Base-by-base conservation (phyloP, 352 stramenopile species). In the Peronospora belbahrii region DNA sequence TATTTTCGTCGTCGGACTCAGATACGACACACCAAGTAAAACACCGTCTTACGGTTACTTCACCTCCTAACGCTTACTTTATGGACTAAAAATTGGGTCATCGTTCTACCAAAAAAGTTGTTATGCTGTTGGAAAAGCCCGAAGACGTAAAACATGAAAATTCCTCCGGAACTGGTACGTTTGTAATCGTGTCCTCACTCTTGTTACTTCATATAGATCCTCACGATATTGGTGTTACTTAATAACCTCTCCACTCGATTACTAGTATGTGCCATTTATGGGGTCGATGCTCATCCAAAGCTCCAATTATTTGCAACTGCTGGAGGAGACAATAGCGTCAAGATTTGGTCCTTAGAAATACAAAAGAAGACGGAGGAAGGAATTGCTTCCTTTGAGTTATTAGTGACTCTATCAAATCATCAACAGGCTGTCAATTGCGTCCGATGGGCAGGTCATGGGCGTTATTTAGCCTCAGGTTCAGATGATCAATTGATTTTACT, bases 341-440 rank as follows among this genome's bases (percentile, higher is more conserved):
- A 90, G 57, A 81, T 94, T 40, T 94, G 82, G 82, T 88, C 82
- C 24, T 41, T 91, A 9, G 52, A 68, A 31, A 24, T 33, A 6
- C 56, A 48, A 2, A 14, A 41, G 0, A n/a, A n/a, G n/a, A n/a
- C n/a, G n/a, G 66, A 68, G 15, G 71, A 59, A 23, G 69, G 65
- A 13, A 63, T 85, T 25, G 74, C 75, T 30, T 74, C 68, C 1
- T 91, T 88, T 58, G 76, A 91, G 63, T 64, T 94, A 23, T 48
- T 94, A 15, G 79, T 77, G 24, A 94, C 82, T 43, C 58, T 94
- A 35, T 59, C 69, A 24, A 85, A 83, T 48, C 82, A 94, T 56
- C 71, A 91, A 47, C 78, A 91, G 55, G 79, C 82, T 3, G 82
- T 94, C 33, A 94, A 94, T 52, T 89, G 79, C 41, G 79, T 94